phyloP scores from a whole-genome alignment of 371 early-diverging fungal genomes.

The Encephalitozoon intestinalis region DNA sequence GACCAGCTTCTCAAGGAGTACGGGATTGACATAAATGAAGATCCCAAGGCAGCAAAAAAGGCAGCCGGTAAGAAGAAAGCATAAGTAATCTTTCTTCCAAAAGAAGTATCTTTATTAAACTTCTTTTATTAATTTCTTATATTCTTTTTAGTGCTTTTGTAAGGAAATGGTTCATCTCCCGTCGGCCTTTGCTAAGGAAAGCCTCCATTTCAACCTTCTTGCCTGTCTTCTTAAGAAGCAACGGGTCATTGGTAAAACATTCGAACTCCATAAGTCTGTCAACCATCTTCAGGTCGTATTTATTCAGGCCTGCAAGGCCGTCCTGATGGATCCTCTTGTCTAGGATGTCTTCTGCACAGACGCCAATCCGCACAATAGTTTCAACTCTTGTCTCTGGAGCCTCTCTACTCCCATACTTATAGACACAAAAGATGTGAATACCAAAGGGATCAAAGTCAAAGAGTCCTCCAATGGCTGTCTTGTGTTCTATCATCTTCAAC shows the following conservation, averaged over 20 bases:
- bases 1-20: conserved; percentile 26
- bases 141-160: background rate
- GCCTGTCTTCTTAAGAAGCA: conserved; percentile 23
- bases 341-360: conserved; percentile 31
- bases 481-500: conserved; percentile 33
- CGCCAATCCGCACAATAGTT: conserved; percentile 36
- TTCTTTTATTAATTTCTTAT: background rate
- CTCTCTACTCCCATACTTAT: conserved; percentile 37
- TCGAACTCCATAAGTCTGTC: background rate
- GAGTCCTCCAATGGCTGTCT: conserved; percentile 38
- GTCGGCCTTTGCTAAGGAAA: background rate
- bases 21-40: background rate
- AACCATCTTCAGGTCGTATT: conserved; percentile 17
- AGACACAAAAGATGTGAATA: conserved; percentile 51
- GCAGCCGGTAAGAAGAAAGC: background rate
- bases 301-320: conserved; percentile 2
- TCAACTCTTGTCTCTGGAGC: conserved; percentile 15
- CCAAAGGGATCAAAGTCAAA: conserved; percentile 61
- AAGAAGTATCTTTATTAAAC: background rate
- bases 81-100: background rate
- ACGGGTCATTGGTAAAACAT: background rate
- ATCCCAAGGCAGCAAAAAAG: background rate
- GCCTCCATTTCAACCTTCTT: conserved; percentile 44
- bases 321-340: conserved; percentile 6
- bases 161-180: background rate